Base-by-base conservation (phyloP, 2,329 filamentous ascomycete species). In the Ploettnerulaceae sp. region DNA sequence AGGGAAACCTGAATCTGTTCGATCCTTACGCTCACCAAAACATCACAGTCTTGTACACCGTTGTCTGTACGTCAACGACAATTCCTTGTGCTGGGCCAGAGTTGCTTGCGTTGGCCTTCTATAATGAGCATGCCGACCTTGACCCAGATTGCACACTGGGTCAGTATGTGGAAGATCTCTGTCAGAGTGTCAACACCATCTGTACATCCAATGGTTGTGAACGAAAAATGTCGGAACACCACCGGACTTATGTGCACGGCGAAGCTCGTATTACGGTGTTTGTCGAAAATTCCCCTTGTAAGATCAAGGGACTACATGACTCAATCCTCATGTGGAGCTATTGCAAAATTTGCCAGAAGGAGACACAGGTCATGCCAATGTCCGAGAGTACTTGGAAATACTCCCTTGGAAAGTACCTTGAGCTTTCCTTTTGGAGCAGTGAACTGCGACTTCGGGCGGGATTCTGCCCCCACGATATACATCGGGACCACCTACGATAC, bases 321-420 rank as follows among this genome's bases (percentile, higher is more conserved):
- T 86, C 83, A 2, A 95, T 98, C 46, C 78, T 90, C 47, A 96
- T 98, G 89, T 98, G 94, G 94, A 97, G 89, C 56, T 89, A 85
- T 58, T 98, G 93, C 71, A 93, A 95, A 59, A 75, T 87, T 22
- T 98, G 94, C 66, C 84, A 87, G 42, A 88, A 88, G 56, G 90
- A 97, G 63, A 95, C 91, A 0, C 86, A 89, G 29, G 82, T 90
- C 37, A 86, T 87, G 56, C 82, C 84, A 24, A 96, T 98, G 89
- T 96, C 91, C 1, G 82, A 89, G 47, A 89, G 82, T 59, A 94
- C 90, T 0, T 98, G 89, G 86, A 96, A 94, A 64, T 98, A 98
- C 65, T 98, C 93, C 0, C 95, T 98, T 61, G 93, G 89, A 8
- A 98, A 98, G 66, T 98, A 97, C 61, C 74, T 98, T n/a, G 93